These are phyloP conservation scores for Boletus bicolor DNA, from an alignment of 768 basidiomycete species.

Conservation along the genomic window DNA sequence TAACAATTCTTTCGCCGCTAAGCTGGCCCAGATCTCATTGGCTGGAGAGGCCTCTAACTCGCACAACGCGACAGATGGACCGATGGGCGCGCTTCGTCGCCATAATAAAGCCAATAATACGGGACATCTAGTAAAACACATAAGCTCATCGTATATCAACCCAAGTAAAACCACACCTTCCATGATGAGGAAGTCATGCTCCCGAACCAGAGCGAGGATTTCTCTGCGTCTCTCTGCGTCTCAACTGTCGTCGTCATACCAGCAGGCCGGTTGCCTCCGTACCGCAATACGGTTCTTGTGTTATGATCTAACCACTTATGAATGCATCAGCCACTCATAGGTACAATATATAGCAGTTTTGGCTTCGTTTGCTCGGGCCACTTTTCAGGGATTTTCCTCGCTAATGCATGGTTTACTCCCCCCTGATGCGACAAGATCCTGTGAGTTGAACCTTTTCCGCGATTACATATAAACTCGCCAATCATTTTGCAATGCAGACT, in stretches of 20 bases:
- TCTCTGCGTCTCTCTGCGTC: conserved; percentile 47
- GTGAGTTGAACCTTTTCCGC: not conserved
- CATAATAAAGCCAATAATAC: conserved; percentile 66
- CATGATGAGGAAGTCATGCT: conserved; percentile 71
- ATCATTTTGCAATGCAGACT: conserved; percentile 49
- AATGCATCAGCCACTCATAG: conserved; percentile 35
- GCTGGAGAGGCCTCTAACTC: too few species aligned
- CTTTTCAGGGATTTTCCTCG: conserved; percentile 58
- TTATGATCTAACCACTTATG: not conserved
- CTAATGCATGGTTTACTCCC: conserved; percentile 48
- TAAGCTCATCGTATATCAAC: not conserved
- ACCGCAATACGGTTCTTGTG: conserved; percentile 33
- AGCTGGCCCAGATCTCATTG: too few species aligned
- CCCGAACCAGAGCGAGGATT: conserved; percentile 59
- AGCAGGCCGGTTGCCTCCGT: conserved; percentile 74
- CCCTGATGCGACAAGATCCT: conserved; percentile 41
- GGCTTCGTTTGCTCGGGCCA: conserved; percentile 69
- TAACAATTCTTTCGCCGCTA: too few species aligned
- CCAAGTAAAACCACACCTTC: conserved; percentile 48
- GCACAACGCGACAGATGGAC: too few species aligned
- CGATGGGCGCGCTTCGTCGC: conserved; percentile 39
- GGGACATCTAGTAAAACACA: conserved; percentile 52
- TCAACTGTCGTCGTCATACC: conserved; percentile 68
- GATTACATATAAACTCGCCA: conserved; percentile 34
- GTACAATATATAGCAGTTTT: conserved; percentile 72